A percentile compares a stretch with the other conserved stretches of the same genome.
These are phyloP conservation scores for Solanum ahanhuiri DNA, from an alignment of 257 asterid species.

Conservation along the genomic window DNA sequence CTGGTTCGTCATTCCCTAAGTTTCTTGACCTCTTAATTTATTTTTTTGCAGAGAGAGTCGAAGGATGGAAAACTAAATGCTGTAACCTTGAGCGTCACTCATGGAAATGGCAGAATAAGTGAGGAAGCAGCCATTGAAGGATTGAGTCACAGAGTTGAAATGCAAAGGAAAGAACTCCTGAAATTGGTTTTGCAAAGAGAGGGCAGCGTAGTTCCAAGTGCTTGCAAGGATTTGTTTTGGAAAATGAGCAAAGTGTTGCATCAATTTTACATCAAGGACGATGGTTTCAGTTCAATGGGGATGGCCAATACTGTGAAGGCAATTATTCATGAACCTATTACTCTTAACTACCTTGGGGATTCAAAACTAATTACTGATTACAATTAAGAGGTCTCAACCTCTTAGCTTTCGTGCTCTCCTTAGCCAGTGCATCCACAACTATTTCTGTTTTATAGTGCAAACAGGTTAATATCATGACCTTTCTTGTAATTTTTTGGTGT, in stretches of 20 bases:
- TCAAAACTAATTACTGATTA: neutral
- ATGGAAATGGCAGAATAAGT: slow-evolving; percentile 25
- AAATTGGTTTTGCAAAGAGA: slow-evolving; percentile 42
- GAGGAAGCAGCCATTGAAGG: slow-evolving; percentile 37
- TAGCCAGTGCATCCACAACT: neutral
- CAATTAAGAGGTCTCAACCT: neutral
- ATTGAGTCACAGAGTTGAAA: slow-evolving; percentile 29
- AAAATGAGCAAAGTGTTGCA: slow-evolving; percentile 57
- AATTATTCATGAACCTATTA: slow-evolving; percentile 49
- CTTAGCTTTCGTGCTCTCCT: neutral
- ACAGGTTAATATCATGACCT: neutral
- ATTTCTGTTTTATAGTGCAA: neutral
- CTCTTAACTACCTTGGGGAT: neutral
- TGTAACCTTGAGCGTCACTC: slow-evolving; percentile 33
- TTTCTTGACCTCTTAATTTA: neutral
- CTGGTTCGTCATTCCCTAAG: neutral
- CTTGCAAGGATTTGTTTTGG: slow-evolving; percentile 82
- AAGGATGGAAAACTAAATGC: slow-evolving; percentile 65
- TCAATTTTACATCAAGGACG: slow-evolving; percentile 53
- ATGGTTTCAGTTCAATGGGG: slow-evolving; percentile 59
- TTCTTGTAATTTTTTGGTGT: neutral
- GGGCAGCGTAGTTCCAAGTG: slow-evolving; percentile 46
- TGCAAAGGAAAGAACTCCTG: slow-evolving; percentile 48
- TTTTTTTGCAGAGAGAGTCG: slow-evolving; percentile 58
- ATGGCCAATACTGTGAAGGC: slow-evolving; percentile 38